Evolutionary conservation across 495 filamentous ascomycete species (phyloP).

Genomic region (Xylaria scruposa): DNA sequence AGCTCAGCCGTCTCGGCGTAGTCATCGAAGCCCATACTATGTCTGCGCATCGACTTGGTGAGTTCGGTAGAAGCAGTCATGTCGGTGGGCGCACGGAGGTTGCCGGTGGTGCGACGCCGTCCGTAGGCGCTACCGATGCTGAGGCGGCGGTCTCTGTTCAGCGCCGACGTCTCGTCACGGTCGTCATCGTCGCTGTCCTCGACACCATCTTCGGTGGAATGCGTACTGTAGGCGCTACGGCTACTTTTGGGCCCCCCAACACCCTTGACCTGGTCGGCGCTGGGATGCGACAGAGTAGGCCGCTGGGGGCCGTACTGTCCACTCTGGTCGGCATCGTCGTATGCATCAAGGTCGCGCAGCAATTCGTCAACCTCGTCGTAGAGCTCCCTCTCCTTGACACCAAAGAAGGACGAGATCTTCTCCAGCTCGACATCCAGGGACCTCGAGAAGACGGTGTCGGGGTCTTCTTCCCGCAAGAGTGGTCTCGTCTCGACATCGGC

Average conservation of each 20-base stretch:
- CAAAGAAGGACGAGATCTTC: constrained; percentile 91
- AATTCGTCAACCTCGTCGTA: constrained; percentile 79
- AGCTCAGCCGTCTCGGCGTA: constrained; percentile 75
- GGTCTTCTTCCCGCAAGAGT: constrained; percentile 72
- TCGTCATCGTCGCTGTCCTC: constrained; percentile 72
- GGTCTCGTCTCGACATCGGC: constrained; percentile 84
- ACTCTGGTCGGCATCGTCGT: constrained; percentile 66
- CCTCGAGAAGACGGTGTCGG: constrained; percentile 77
- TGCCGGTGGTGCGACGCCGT: constrained; percentile 47
- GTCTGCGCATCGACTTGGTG: constrained; percentile 55
- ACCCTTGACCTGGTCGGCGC: constrained; percentile 51
- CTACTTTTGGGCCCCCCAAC: constrained; percentile 34
- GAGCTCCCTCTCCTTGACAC: constrained; percentile 84
- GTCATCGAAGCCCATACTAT: constrained; percentile 71
- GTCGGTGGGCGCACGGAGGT: constrained; percentile 56
- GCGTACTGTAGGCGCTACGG: constrained; percentile 46
- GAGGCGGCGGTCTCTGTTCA: constrained; percentile 51
- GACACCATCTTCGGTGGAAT: constrained; percentile 55
- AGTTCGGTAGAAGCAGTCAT: constrained; percentile 62
- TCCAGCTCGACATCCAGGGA: constrained; percentile 89
- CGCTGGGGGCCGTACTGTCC: constrained; percentile 56
- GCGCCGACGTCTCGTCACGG: constrained; percentile 64
- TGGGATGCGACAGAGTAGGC: constrained; percentile 32
- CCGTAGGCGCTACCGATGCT: constrained; percentile 39
- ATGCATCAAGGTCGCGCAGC: constrained; percentile 74